Evolutionary conservation across 495 filamentous ascomycete species (phyloP).

Genomic region (Neurospora sp.): DNA sequence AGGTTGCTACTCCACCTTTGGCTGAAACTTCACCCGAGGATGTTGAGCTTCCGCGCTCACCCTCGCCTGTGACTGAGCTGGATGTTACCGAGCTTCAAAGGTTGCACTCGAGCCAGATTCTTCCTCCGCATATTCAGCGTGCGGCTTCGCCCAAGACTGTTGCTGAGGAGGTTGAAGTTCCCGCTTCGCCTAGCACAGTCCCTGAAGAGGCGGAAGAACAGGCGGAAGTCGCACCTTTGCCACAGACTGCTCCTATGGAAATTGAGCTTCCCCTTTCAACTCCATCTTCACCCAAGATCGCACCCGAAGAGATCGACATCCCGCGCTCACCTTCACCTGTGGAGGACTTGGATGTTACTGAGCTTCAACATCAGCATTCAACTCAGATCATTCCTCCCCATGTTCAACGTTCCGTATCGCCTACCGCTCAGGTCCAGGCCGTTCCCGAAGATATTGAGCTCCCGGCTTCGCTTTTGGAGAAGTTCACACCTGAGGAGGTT

Average conservation of each 20-base stretch:
- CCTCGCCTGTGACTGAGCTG: neutral
- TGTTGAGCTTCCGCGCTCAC: neutral
- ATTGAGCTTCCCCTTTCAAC: no score
- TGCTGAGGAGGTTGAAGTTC: neutral
- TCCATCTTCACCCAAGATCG: neutral
- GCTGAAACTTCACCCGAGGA: neutral
- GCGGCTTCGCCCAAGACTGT: neutral
- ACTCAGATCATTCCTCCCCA: neutral
- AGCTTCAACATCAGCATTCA: neutral
- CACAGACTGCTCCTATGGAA: no score
- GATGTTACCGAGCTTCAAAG: neutral
- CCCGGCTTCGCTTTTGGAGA: neutral
- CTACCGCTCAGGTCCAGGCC: neutral
- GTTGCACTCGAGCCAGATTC: neutral
- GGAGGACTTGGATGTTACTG: neutral
- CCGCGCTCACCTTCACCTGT: neutral
- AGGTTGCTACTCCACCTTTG: neutral
- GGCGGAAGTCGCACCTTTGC: no score
- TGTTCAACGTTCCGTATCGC: neutral
- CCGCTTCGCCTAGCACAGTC: no score
- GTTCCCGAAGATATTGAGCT: neutral
- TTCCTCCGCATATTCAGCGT: neutral
- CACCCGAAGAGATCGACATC: neutral
- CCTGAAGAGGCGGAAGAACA: no score
- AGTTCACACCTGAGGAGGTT: neutral